These are phyloP conservation scores for Umbelopsis ramanniana DNA, from an alignment of 192 early-diverging fungal genomes.

Conservation along the genomic window DNA sequence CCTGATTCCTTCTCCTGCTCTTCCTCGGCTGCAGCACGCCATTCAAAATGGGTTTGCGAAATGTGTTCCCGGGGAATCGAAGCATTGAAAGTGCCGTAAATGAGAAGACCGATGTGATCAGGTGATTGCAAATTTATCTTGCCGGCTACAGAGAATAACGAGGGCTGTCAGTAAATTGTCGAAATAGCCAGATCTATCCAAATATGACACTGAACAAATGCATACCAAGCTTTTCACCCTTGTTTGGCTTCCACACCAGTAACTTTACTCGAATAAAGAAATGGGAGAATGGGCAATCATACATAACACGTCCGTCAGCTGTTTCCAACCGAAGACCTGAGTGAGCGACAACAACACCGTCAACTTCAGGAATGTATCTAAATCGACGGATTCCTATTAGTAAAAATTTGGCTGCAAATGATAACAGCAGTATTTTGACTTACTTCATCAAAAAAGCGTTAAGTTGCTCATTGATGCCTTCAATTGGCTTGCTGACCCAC, in stretches of 20 bases:
- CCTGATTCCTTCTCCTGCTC: conserved; percentile 36
- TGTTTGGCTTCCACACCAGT: conserved; percentile 78
- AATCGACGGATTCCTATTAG: conserved; percentile 20
- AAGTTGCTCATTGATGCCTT: conserved; percentile 68
- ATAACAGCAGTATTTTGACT: not conserved
- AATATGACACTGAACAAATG: conserved; percentile 24
- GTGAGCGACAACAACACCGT: conserved; percentile 86
- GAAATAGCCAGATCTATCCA: not conserved
- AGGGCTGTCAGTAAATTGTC: not conserved
- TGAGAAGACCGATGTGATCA: conserved; percentile 91
- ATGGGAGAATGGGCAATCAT: conserved; percentile 85
- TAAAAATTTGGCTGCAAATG: too few relatives aligned
- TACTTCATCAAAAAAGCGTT: conserved; percentile 75
- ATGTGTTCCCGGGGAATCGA: conserved; percentile 88
- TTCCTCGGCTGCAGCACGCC: conserved; percentile 53
- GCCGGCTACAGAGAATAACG: conserved; percentile 52
- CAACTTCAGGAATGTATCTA: conserved; percentile 84
- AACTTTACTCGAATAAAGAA: conserved; percentile 74
- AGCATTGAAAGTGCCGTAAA: conserved; percentile 95
- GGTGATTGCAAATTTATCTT: conserved; percentile 91
- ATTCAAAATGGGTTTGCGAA: conserved; percentile 74
- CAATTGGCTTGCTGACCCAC: conserved; percentile 55
- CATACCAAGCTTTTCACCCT: conserved; percentile 64
- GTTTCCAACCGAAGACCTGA: conserved; percentile 64
- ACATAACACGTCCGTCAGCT: conserved; percentile 68